Conservation (phyloP, 208 protist species). For the Naegleria fowleri region DNA sequence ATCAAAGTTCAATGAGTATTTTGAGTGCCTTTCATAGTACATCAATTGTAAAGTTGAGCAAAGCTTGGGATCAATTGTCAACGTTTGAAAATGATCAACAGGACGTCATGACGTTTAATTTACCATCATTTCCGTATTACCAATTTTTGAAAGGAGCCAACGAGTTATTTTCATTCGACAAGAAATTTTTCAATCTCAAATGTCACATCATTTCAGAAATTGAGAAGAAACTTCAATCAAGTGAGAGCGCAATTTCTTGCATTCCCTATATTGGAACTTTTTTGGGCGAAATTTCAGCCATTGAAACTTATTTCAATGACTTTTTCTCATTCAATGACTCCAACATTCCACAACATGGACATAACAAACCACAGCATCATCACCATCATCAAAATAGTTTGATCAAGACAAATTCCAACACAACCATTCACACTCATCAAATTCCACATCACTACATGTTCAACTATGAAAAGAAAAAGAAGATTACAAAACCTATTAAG, state of each 20-base stretch:
- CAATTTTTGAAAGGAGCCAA: background rate
- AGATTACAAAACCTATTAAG: background rate
- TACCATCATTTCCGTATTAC: background rate
- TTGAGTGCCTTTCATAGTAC: background rate
- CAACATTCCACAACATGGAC: background rate
- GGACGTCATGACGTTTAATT: background rate
- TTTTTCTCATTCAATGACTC: background rate
- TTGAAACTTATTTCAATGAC: background rate
- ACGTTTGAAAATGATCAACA: background rate
- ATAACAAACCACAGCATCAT: background rate
- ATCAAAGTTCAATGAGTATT: background rate
- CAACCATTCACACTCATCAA: background rate
- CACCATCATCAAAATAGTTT: no score
- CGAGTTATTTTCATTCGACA: background rate
- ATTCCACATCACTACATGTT: background rate
- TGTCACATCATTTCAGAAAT: background rate
- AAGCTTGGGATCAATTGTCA: background rate
- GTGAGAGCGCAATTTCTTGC: background rate
- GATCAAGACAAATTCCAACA: background rate
- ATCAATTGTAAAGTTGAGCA: background rate
- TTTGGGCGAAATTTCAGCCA: background rate
- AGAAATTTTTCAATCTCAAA: background rate
- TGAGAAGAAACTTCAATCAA: background rate
- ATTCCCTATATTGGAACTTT: background rate
- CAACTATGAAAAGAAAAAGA: background rate